Evolutionary conservation across 306 rosid species (phyloP), one percentile per base, ranked within the genome.

Genomic region (Rubus idaeus): DNA sequence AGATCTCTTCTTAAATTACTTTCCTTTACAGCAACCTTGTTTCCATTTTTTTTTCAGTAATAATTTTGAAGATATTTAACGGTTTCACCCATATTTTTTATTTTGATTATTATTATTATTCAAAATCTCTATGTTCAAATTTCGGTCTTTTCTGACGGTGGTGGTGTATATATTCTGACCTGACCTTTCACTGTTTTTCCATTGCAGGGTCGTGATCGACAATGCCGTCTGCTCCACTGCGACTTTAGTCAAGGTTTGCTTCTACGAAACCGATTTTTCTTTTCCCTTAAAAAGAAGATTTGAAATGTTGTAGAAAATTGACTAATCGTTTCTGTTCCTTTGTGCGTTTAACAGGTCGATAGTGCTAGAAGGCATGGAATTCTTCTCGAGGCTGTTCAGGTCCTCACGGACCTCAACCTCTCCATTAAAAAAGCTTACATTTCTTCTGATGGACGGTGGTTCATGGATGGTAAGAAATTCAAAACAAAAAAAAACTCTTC

Each of bases 381-480:
- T 90, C 86, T 95, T 58, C 74, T 95, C 16, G 97, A 92, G 75
- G 99, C 99, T 26, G 96, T 95, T 10, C 96, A 95, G 79, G 85
- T 95, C 74, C 90, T 95, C 39, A 88, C 92, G 41, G 99, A 95
- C 83, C 78, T 90, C 13, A 91, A 95, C 65, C 96, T 95, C 74
- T 79, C 84, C 8, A 95, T 95, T 30, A 88, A 89, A 83, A 95
- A 95, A 74, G 99, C 97, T 2, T 90, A 95, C 76, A 89, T 95
- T 81, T 95, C 97, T 57, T 93, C 97, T 0, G 99, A 95, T 83
- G 99, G 97, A 49, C 87, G 70, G 46, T 95, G 99, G 99, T 92
- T 91, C 92, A 95, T 95, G 99, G 97, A 90, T 86, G 99, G 99
- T 95, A 80, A 72, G 88, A 68, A 58, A 4, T 55, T 30, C 10